Evolutionary conservation across 2,329 filamentous ascomycete genomes (phyloP).

Genomic region (Cladosporium phlei): DNA sequence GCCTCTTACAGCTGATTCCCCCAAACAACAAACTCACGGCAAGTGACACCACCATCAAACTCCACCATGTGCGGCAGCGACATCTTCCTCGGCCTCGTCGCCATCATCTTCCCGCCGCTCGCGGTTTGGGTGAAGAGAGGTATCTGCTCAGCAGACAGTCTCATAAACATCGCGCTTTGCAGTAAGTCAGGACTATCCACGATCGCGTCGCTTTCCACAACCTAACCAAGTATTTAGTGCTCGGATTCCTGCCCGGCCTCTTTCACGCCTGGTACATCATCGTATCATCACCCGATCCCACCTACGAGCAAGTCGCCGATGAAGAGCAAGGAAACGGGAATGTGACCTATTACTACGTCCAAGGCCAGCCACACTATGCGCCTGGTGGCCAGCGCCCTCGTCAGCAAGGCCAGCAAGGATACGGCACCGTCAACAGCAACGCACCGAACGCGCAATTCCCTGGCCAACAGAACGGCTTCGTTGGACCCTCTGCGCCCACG

Average conservation of each 20-base stretch:
- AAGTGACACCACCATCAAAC: not conserved
- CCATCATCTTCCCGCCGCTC: slow-evolving; percentile 53
- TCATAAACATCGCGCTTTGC: slow-evolving; percentile 94
- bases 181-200: slow-evolving; percentile 23
- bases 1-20: no score
- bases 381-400: slow-evolving; percentile 18
- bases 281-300: slow-evolving; percentile 72
- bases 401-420: slow-evolving; percentile 24
- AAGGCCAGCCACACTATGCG: slow-evolving; percentile 27
- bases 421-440: slow-evolving; percentile 39
- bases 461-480: slow-evolving; percentile 36
- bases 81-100: slow-evolving; percentile 56
- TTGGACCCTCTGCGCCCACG: slow-evolving; percentile 26
- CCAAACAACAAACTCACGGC: not conserved
- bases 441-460: slow-evolving; percentile 39
- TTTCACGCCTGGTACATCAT: slow-evolving; percentile 99
- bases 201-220: no score
- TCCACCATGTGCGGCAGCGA: slow-evolving; percentile 55
- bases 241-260: slow-evolving; percentile 67
- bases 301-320: slow-evolving; percentile 61
- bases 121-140: slow-evolving; percentile 95
- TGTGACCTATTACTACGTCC: slow-evolving; percentile 72
- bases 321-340: slow-evolving; percentile 48
- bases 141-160: slow-evolving; percentile 82
- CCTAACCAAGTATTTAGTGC: no score